Percentiles rank a stretch among this genome's conserved stretches.
Conservation (phyloP, 2,329 filamentous ascomycete genomes). For the Xylariaceae sp. region DNA sequence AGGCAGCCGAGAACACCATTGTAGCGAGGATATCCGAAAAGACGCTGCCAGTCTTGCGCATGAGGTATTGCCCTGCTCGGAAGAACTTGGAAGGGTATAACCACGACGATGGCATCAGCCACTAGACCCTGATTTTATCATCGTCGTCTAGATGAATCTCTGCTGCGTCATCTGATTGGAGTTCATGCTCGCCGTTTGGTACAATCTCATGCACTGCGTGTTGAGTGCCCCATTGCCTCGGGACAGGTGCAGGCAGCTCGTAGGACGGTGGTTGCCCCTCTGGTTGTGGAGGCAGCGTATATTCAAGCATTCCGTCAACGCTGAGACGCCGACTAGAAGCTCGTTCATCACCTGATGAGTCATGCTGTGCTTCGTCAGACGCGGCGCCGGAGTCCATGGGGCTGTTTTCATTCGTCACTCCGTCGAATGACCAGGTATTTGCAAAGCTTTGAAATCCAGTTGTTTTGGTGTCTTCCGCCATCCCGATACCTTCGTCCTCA, state of each 20-base stretch:
- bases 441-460: constrained; percentile 27
- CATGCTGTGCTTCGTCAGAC: constrained; percentile 37
- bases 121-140: constrained; percentile 30
- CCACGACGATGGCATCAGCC: background rate
- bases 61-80: background rate
- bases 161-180: constrained; percentile 44
- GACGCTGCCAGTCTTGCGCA: no score
- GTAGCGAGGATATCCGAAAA: no score
- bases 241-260: constrained; percentile 17
- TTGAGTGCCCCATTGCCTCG: constrained; percentile 27
- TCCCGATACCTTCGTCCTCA: constrained; percentile 46
- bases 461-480: constrained; percentile 32
- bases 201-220: constrained; percentile 41
- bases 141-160: constrained; percentile 50
- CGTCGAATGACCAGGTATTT: constrained; percentile 46
- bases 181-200: constrained; percentile 34
- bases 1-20: no score
- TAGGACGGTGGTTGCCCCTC: constrained; percentile 21
- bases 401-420: constrained; percentile 31
- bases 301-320: constrained; percentile 30
- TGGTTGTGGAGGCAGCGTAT: constrained; percentile 24
- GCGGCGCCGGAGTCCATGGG: constrained; percentile 30
- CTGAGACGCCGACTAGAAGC: constrained; percentile 27
- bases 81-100: background rate
- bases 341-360: constrained; percentile 36